Base-by-base conservation (phyloP, 441 rosid species). In the Arabidopsis hybrid region DNA sequence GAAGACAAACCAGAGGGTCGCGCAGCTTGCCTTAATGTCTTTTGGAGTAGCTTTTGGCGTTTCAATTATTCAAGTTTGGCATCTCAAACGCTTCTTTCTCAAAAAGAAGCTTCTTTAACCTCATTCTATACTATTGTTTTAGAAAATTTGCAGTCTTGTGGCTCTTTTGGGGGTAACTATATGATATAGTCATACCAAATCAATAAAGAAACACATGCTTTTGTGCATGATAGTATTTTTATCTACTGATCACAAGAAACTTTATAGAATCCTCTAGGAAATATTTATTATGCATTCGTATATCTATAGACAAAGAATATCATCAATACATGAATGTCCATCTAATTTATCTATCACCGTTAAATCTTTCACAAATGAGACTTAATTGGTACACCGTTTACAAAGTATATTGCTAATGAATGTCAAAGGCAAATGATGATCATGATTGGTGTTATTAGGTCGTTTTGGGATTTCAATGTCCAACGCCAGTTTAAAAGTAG, bases 1-100 rank as follows among this genome's bases (percentile, higher is more conserved):
- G 77, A 74, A 3, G 67, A 89, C 98, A 40, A 91, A 93, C 68
- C 78, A 79, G 9, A 85, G 90, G 65, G 96, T 91, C 40, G 89
- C 90, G 7, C 78, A 91, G 85, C 87, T 80, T 47, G 84, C 93
- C 72, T 76, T 85, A 29, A 59, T 89, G 84, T 88, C 98, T 2
- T 67, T 91, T 32, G 94, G 95, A 18, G 1, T 88, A 40, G 88
- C 88, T 72, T 65, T 85, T 39, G 14, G 11, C 32, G 95, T 79
- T 69, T 86, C 97, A 14, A 71, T 62, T 68, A 57, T 87, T 73
- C 97, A 93, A 85, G 52, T 88, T 61, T 85, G 84, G 89, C 78
- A 89, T 81, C 83, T 91, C 85, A 83, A 71, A 79, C 83, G 70
- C 21, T 92, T 35, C 80, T 92, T 92, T 60, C 79, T 72, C 59